Conservation (phyloP, 1,139 yeast species). For the Pichia sp. region DNA sequence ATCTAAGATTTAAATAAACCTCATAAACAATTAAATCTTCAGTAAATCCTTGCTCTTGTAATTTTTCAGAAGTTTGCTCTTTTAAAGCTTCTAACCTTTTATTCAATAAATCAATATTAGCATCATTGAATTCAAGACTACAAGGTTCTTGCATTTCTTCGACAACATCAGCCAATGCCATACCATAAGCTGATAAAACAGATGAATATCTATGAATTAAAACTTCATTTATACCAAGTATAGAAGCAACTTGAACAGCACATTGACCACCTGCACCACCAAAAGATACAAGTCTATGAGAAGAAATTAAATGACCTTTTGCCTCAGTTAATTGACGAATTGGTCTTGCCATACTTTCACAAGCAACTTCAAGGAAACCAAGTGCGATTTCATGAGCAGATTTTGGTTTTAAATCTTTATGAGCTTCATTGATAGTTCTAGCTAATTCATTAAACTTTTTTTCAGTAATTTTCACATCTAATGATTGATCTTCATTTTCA, state of each 20-base stretch:
- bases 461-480: slow-evolving; percentile 37
- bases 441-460: slow-evolving; percentile 37
- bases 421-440: slow-evolving; percentile 34
- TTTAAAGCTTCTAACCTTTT: slow-evolving; percentile 33
- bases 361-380: slow-evolving; percentile 49
- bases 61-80: slow-evolving; percentile 30
- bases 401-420: slow-evolving; percentile 24
- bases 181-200: slow-evolving; percentile 50
- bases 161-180: slow-evolving; percentile 48
- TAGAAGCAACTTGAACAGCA: slow-evolving; percentile 44
- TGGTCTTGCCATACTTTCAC: slow-evolving; percentile 51
- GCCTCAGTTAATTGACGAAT: slow-evolving; percentile 49
- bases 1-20: slow-evolving; percentile 67
- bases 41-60: slow-evolving; percentile 42
- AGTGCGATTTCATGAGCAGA: slow-evolving; percentile 42
- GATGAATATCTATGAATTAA: slow-evolving; percentile 48
- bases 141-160: slow-evolving; percentile 63
- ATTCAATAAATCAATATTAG: slow-evolving; percentile 27
- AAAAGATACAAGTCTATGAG: slow-evolving; percentile 45
- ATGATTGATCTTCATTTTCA: slow-evolving; percentile 44
- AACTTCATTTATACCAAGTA: slow-evolving; percentile 39
- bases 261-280: slow-evolving; percentile 59
- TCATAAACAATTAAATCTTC: slow-evolving; percentile 36
- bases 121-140: slow-evolving; percentile 30
- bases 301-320: slow-evolving; percentile 39